Base-by-base conservation (phyloP, 805 yeast species). In the Dipodascus albidus region DNA sequence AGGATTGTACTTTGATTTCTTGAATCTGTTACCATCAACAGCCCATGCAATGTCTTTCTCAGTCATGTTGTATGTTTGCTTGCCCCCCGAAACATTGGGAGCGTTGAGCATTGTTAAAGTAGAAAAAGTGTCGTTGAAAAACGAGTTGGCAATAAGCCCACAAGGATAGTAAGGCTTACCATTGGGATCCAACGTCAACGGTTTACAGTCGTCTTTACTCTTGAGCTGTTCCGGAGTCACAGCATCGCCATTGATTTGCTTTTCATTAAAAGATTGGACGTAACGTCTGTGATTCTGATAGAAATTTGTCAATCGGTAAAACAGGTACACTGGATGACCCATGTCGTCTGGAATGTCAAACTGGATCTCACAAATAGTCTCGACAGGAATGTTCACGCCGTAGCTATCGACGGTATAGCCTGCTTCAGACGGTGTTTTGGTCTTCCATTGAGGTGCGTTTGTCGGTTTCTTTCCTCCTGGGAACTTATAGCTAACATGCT, bases 201-300 rank as follows among this genome's bases (percentile, higher is more conserved):
- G 89, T 60, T 78, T 75, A 71, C 95, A 85, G 52, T 78, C 73
- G 52, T 70, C 74, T 56, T 67, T 72, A 47, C 69, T 62, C 55
- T 70, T 74, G 20, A 93, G 66, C 48, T 72, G 76, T 23, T 69
- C 74, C 2, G 71, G 71, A 0, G 75, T 53, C 4, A 84, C 81
- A 2, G 91, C 87, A 24, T 78, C 67, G 1, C 99, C 99, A 56
- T 80, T 79, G 50, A 93, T 65, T 69, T 93, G 99, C 44, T 76
- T 74, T 67, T 84, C 78, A 66, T 89, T 95, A 67, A 77, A 86
- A 8, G 95, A 85, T 56, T 81, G 82, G 33, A 91, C 98, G 65
- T 88, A 93, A 57, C 93, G 87, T 56, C 99, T 80, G 70, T 93
- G 99, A 67, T 93, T 93, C 67, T 93, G 98, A 67, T 76, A 89